phyloP scores from a whole-genome alignment of 441 rosid genomes.

The Erodium texanum region DNA sequence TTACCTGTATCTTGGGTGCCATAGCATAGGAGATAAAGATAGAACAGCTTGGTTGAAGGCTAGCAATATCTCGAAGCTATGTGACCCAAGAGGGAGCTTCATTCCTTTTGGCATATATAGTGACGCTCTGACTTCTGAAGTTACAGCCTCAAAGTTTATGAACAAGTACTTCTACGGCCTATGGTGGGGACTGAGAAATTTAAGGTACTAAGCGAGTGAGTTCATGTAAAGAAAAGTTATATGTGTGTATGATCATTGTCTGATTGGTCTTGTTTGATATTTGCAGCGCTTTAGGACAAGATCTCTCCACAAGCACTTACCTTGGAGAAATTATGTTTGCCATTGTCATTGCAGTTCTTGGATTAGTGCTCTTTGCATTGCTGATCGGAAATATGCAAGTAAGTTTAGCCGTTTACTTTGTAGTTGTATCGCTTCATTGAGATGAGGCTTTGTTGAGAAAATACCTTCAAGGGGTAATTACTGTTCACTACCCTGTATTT shows the following conservation, averaged over 20 bases:
- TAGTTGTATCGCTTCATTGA: neutral
- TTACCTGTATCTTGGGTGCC: conserved; percentile 24
- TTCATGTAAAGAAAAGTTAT: neutral
- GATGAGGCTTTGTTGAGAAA: too few relatives aligned
- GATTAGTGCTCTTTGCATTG: conserved; percentile 45
- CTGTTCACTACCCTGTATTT: too few relatives aligned
- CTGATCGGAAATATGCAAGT: conserved; percentile 64
- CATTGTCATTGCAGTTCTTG: conserved; percentile 32
- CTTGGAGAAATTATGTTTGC: conserved; percentile 44
- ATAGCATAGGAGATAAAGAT: conserved; percentile 7
- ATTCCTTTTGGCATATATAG: conserved; percentile 32
- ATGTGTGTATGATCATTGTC: neutral
- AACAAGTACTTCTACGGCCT: conserved; percentile 37
- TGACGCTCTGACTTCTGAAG: conserved; percentile 24
- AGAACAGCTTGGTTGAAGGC: conserved; percentile 24
- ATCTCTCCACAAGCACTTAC: conserved; percentile 40
- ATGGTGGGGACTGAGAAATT: conserved; percentile 42
- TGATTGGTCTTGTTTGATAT: conserved; percentile 1
- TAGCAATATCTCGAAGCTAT: conserved; percentile 26
- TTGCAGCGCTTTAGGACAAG: conserved; percentile 49
- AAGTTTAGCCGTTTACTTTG: conserved; percentile 12
- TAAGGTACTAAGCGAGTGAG: conserved; percentile 21
- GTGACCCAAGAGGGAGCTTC: conserved; percentile 15
- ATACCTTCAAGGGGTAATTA: too few relatives aligned
- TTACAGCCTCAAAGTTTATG: conserved; percentile 26